Conservation (phyloP, 495 filamentous ascomycete species). For the Penicillium cosmopolitanum region DNA sequence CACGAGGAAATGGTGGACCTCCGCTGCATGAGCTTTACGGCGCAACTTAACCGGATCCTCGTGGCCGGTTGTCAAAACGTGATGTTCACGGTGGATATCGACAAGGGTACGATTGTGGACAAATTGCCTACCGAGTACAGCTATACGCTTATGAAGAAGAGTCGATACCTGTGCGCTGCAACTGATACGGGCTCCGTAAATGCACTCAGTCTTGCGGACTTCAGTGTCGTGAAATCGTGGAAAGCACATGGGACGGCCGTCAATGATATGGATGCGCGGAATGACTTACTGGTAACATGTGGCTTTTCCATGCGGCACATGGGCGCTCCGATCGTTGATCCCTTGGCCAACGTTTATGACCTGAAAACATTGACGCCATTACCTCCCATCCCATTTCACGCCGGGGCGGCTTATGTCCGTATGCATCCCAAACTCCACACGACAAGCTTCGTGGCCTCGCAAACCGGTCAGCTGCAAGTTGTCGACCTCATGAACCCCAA, state of each 20-base stretch:
- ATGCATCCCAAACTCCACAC: slow-evolving; percentile 95
- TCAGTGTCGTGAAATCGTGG: slow-evolving; percentile 81
- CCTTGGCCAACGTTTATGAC: slow-evolving; percentile 92
- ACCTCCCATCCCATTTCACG: slow-evolving; percentile 88
- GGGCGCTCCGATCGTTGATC: slow-evolving; percentile 72
- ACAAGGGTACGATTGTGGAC: slow-evolving; percentile 79
- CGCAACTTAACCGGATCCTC: slow-evolving; percentile 80
- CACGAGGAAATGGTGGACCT: slow-evolving; percentile 80
- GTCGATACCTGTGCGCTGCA: slow-evolving; percentile 88
- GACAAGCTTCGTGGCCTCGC: slow-evolving; percentile 87
- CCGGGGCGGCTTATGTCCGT: slow-evolving; percentile 87
- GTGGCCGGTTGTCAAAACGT: slow-evolving; percentile 82
- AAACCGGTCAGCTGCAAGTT: slow-evolving; percentile 88
- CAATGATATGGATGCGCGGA: slow-evolving; percentile 93
- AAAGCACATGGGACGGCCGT: slow-evolving; percentile 82
- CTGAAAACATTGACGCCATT: slow-evolving; percentile 82
- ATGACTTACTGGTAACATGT: slow-evolving; percentile 90
- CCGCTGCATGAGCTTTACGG: slow-evolving; percentile 91
- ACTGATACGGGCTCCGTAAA: slow-evolving; percentile 83
- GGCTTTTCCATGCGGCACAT: slow-evolving; percentile 80
- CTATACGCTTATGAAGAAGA: slow-evolving; percentile 89
- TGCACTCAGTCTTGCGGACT: slow-evolving; percentile 76
- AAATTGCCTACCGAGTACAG: slow-evolving; percentile 71
- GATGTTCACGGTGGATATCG: slow-evolving; percentile 90
- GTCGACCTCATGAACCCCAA: slow-evolving; percentile 95